These are phyloP conservation scores for Hypoxylon trugodes DNA, from an alignment of 495 filamentous ascomycete species.

Conservation along the genomic window DNA sequence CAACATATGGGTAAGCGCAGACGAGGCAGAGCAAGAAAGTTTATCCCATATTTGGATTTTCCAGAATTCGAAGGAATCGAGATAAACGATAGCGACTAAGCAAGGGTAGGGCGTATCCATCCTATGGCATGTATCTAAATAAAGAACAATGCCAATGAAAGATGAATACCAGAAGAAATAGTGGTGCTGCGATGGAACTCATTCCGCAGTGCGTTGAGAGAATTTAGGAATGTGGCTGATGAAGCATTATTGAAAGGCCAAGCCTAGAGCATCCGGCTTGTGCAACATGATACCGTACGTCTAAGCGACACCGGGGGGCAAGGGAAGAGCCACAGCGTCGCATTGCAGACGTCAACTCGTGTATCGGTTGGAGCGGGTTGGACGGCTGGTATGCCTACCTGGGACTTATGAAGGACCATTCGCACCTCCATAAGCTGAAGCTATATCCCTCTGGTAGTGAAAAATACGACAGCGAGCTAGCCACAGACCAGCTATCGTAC, in stretches of 20 bases:
- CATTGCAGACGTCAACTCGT: conserved; percentile 11
- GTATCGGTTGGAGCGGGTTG: conserved; percentile 9
- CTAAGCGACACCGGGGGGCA: conserved; percentile 18
- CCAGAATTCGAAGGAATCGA: neutral
- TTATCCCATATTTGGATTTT: neutral
- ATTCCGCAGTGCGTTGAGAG: neutral
- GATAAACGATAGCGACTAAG: neutral
- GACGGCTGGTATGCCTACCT: conserved; percentile 7
- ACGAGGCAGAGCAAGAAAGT: neutral
- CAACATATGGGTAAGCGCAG: conserved; percentile 7
- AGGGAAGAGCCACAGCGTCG: conserved; percentile 19
- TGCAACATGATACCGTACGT: conserved; percentile 9
- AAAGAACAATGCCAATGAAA: too few species aligned
- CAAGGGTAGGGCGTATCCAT: neutral
- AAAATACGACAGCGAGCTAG: neutral
- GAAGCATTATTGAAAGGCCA: neutral
- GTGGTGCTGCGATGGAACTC: neutral
- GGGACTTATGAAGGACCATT: conserved; percentile 8
- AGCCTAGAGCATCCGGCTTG: conserved; percentile 2
- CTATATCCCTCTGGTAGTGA: conserved; percentile 10
- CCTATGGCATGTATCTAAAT: neutral
- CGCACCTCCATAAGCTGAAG: neutral
- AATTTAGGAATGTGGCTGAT: neutral
- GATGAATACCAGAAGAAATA: neutral
- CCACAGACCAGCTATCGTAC: conserved; percentile 2